Base-by-base conservation (phyloP, 805 yeast species). In the Zygoascus biomembranicola region DNA sequence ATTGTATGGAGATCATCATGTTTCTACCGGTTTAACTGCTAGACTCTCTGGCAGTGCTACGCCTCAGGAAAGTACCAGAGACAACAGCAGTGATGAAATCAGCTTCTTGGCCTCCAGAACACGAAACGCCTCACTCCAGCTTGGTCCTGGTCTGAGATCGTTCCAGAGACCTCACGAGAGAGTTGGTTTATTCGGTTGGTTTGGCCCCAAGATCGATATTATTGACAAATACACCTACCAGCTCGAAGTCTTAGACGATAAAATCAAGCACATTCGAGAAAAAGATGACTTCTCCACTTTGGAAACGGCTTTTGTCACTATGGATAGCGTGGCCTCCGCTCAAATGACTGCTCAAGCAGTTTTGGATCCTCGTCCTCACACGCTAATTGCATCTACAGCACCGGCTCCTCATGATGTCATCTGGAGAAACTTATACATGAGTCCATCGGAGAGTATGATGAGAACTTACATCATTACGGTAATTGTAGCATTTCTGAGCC, bases 331-430 rank as follows among this genome's bases (percentile, higher is more conserved):
- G 2, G 96, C 97, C 0, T 84, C 90, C 59, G 97, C 98, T 1
- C 99, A 92, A 67, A 85, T 90, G 87, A 84, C 94, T 31, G 97
- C 97, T 0, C 99, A 94, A 67, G 94, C 97, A 0, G 90, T 92
- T 0, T 68, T 94, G 54, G 97, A 90, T 65, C 97, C 97, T 0
- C 78, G 87, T 54, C 89, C 94, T 8, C 84, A 87, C 64, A 87
- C 82, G 54, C 72, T 94, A 51, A 87, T 90, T 37, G 86, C 96
- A 2, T 74, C 79, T 43, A 71, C 90, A 53, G 98, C 98, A 0
- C 98, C 98, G 0, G 95, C 98, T 1, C 98, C 98, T 3, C 92
- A 86, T 63, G 99, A 92, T 66, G 85, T 92, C 23, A 82, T 88
- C 43, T 92, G 99, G 99, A 86, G 82, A 54, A 89, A 90, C 63